Base-by-base conservation (phyloP, 805 yeast genomes). In the Myxozyma sirexii region DNA sequence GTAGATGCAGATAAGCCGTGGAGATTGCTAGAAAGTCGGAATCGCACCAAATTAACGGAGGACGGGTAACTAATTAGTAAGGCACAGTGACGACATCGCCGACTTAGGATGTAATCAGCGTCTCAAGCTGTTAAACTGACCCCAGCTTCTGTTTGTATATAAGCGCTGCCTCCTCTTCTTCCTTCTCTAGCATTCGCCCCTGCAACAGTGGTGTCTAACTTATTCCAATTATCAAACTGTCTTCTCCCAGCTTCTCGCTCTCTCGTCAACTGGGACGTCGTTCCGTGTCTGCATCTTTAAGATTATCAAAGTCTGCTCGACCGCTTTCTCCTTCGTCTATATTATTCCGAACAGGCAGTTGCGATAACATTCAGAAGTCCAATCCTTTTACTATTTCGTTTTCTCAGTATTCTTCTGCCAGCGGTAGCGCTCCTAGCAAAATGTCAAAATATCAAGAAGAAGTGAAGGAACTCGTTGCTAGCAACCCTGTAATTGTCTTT, bases 401-500 rank as follows among this genome's bases (percentile, higher is more conserved):
- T 10, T 37, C 43, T 24, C 33, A 35, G 37, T 43, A 50, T 41
- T 48, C 57, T 6, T 33, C 58, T n/a, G 43, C 58, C 19, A 26
- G 51, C 39, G 37, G 48, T 24, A 19, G 50, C n/a, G 26, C 56
- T 4, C 44, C 56, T 2, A 35, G 26, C 37, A 51, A 65, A 48
- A 61, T 61, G 65, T 54, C 64, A n/a, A 44, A 62, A 42, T 58
- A 46, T 31, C 62, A 64, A 43, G 38, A 37, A 13, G 47, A 64
- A 37, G 62, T 88, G 60, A 82, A 87, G 72, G 72, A 76, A 39
- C 79, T 88, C 66, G 88, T 90, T 76, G 79, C 79, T 67, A 72
- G 79, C 62, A 83, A 87, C 74, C 83, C 84, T 46, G 79, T 90
- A 57, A 88, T 91, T 71, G 83, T 91, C 64, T 96, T 96, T 41